A percentile compares a stretch with the other conserved stretches of the same genome.
Conservation (phyloP, 2,329 filamentous ascomycete genomes). For the Hymenoscyphus repandus region DNA sequence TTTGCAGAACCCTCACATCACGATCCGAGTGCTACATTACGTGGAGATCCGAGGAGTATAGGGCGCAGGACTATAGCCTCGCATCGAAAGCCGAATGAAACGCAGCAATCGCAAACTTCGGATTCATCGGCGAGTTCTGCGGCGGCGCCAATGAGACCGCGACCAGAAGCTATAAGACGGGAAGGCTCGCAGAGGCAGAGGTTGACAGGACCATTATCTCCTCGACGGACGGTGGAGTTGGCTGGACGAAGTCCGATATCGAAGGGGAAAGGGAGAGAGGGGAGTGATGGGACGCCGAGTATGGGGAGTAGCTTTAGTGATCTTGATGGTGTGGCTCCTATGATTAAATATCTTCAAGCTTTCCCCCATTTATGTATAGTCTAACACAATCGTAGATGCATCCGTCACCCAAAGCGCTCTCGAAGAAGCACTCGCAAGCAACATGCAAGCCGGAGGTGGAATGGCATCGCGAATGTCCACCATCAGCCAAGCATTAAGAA, state of each 20-base stretch:
- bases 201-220: constrained; percentile 45
- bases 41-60: constrained; percentile 21
- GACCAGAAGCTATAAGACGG: constrained; percentile 12
- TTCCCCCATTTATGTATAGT: not conserved
- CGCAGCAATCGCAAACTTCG: constrained; percentile 40
- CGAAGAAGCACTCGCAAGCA: constrained; percentile 71
- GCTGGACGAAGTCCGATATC: constrained; percentile 48
- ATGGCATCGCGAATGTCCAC: constrained; percentile 61
- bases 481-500: constrained; percentile 60
- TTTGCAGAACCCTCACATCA: constrained; percentile 21
- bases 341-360: not conserved
- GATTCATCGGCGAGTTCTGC: constrained; percentile 57
- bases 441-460: constrained; percentile 59
- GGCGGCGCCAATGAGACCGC: constrained; percentile 15
- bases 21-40: constrained; percentile 28
- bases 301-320: constrained; percentile 87
- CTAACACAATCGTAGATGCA: constrained; percentile 48
- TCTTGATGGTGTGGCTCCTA: constrained; percentile 56
- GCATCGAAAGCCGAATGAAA: constrained; percentile 20
- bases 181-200: constrained; percentile 16
- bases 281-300: constrained; percentile 69
- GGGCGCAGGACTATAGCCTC: constrained; percentile 1
- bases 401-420: constrained; percentile 76
- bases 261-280: constrained; percentile 50
- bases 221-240: constrained; percentile 54